Percentiles rank a stretch among this genome's conserved stretches.
Conservation (phyloP, 108 stramenopile genomes). For the Nitzschia sp. region DNA sequence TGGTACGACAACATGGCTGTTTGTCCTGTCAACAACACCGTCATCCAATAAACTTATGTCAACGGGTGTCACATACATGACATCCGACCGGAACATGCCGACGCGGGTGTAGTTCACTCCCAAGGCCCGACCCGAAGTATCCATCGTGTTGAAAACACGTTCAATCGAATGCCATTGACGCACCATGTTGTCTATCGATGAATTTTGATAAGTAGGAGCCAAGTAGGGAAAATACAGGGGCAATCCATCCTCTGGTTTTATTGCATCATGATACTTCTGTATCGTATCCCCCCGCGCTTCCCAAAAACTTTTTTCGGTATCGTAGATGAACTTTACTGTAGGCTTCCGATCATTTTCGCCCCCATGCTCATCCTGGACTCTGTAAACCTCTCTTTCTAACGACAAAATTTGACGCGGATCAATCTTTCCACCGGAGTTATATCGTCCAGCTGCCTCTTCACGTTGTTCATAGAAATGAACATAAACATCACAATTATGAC, state of each 20-base stretch:
- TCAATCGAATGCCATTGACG: conserved; percentile 37
- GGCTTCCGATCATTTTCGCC: not conserved
- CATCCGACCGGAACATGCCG: conserved; percentile 39
- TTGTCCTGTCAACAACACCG: not conserved
- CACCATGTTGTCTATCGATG: conserved; percentile 25
- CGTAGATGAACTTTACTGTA: conserved; percentile 16
- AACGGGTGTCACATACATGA: conserved; percentile 35
- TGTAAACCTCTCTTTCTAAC: conserved; percentile 29
- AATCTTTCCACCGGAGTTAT: conserved; percentile 35
- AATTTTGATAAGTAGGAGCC: not conserved
- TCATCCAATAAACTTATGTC: conserved; percentile 7
- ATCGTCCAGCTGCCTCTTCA: conserved; percentile 31
- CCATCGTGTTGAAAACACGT: conserved; percentile 14
- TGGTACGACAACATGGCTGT: conserved; percentile 39
- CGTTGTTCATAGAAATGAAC: conserved; percentile 37
- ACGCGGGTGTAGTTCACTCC: conserved; percentile 20
- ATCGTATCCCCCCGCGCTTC: conserved; percentile 8
- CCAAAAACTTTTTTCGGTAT: conserved; percentile 26
- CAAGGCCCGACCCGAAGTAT: not conserved
- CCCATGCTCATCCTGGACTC: conserved; percentile 1
- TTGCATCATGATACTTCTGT: conserved; percentile 13
- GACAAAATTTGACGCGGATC: conserved; percentile 36
- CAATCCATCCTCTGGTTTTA: conserved; percentile 5
- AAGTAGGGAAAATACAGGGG: conserved; percentile 16
- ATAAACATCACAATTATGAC: conserved; percentile 49